A percentile compares a stretch with the other conserved stretches of the same genome.
phyloP scores from a whole-genome alignment of 306 rosid species.

The Sechiopsis laciniata region DNA sequence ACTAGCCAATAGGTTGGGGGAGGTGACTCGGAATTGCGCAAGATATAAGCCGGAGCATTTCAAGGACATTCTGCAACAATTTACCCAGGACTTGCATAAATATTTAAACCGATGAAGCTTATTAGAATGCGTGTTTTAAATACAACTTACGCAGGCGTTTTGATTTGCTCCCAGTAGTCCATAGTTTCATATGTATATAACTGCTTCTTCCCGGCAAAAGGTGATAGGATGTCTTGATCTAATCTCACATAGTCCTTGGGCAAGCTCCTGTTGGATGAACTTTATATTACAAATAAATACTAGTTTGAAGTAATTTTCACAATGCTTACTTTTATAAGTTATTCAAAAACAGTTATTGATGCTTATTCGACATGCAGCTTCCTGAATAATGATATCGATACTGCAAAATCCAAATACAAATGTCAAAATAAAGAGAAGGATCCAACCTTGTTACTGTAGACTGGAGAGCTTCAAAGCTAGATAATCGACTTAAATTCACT shows the following conservation, averaged over 20 bases:
- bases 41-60: slow-evolving; percentile 88
- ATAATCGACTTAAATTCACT: slow-evolving; percentile 84
- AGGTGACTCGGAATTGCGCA: slow-evolving; percentile 62
- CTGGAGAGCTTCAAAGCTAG: slow-evolving; percentile 91
- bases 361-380: neutral
- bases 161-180: slow-evolving; percentile 97
- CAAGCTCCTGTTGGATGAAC: slow-evolving; percentile 45
- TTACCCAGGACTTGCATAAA: slow-evolving; percentile 14
- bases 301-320: neutral
- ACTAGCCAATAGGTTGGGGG: slow-evolving; percentile 57
- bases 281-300: neutral
- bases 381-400: neutral
- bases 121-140: slow-evolving; percentile 12
- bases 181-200: slow-evolving; percentile 69
- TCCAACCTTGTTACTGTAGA: slow-evolving; percentile 69
- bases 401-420: neutral
- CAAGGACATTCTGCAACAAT: slow-evolving; percentile 78
- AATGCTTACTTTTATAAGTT: neutral
- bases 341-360: neutral
- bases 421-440: neutral
- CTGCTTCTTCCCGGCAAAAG: slow-evolving; percentile 93
- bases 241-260: slow-evolving; percentile 70
- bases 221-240: slow-evolving; percentile 96
- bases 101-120: slow-evolving; percentile 14
- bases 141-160: slow-evolving; percentile 75